Base-by-base conservation (phyloP, 371 early-diverging fungal species). In the Entomophthora muscae region DNA sequence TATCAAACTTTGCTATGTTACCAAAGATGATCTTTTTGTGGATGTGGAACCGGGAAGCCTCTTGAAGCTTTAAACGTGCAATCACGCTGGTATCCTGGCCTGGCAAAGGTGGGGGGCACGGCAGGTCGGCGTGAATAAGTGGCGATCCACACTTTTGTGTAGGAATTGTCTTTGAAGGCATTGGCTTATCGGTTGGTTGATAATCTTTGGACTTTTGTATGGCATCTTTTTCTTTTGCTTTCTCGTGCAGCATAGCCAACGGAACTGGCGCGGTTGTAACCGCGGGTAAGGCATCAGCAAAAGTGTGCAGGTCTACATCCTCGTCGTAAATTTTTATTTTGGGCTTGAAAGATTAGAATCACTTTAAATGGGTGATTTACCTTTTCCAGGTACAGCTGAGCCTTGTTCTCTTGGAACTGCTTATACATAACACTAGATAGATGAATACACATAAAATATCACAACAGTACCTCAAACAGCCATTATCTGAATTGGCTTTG, bases 21-120 rank as follows among this genome's bases (percentile, higher is more conserved):
- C 96, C 96, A 21, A 93, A 75, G 3, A 89, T 74, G 2, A 91
- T 75, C 1, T 85, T 77, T 27, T 84, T 74, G 57, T 88, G 86
- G 31, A 90, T 79, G 67, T 94, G 88, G 63, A 93, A 95, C 0
- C 93, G 78, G 7, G 93, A 89, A 2, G 84, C 90, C 21, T 71
- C 70, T 63, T 58, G 70, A 57, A 63, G 64, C 5, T 69, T 71
- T 22, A 58, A 32, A 10, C 31, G 24, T 7, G 59, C 59, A 10
- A 30, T 21, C 31, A 58, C 24, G 21, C 28, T 27, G 7, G 21
- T 5, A 32, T 58, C 59, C 10, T 58, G 24, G 5, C 28, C 24
- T 21, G 0, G 67, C 71, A 23, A 72, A 70, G 1, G 70, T 65
- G 53, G 70, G 69, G n/a, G 57, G 27, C 62, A 26, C 53, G 31